These are phyloP conservation scores for Barnettozyma vustinii DNA, from an alignment of 805 yeast species.

Conservation along the genomic window DNA sequence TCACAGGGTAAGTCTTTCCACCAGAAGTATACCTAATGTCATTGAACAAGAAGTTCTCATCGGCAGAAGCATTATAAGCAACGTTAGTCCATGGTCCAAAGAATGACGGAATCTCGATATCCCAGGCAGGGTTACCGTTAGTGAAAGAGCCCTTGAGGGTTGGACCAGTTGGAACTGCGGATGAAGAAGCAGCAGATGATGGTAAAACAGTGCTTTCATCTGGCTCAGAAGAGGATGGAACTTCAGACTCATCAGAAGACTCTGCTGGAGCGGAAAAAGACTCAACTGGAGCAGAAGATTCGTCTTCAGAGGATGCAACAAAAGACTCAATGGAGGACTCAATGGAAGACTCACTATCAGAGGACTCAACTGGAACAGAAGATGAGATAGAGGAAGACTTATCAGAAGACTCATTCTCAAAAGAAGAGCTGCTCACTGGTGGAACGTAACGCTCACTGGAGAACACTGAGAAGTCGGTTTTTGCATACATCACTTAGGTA, in stretches of 20 bases:
- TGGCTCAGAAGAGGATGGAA: not conserved
- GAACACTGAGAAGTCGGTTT: not conserved
- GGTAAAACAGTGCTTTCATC: not conserved
- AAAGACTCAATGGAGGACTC: not conserved
- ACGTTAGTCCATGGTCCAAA: conserved; percentile 21
- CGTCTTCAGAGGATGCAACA: not conserved
- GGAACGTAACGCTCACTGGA: conserved; percentile 1
- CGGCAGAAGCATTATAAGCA: conserved; percentile 2
- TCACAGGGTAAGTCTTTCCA: conserved; percentile 3
- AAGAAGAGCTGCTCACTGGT: not conserved
- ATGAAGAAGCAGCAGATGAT: not conserved
- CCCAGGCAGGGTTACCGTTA: conserved; percentile 15
- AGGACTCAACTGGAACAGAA: not conserved
- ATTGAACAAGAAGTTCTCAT: conserved; percentile 1
- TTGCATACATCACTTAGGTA: not conserved
- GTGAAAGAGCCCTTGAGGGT: conserved; percentile 8
- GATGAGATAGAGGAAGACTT: not conserved
- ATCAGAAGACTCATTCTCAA: not conserved
- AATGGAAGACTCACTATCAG: not conserved
- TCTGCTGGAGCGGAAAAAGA: not conserved
- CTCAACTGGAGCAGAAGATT: not conserved
- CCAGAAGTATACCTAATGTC: conserved; percentile 1
- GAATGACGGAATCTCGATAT: conserved; percentile 14
- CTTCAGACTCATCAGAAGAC: not conserved
- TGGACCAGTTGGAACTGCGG: not conserved